phyloP scores from a whole-genome alignment of 2,329 filamentous ascomycete species.

The Aspergillus costaricaensis region DNA sequence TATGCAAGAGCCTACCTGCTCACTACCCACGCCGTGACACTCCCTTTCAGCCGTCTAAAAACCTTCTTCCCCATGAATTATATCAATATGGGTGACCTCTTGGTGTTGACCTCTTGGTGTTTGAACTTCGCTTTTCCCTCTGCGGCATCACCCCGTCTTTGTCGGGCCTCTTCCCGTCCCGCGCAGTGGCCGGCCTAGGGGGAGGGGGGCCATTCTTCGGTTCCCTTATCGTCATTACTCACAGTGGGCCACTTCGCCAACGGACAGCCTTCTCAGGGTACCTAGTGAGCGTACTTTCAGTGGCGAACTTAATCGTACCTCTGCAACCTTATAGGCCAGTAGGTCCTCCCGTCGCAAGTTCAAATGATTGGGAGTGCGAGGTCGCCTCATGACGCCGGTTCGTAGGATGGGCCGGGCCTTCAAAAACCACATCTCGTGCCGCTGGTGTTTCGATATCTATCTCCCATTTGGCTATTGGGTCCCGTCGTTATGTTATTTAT shows the following conservation, averaged over 20 bases:
- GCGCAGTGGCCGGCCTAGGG: conserved; percentile 37
- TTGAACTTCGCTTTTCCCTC: conserved; percentile 39
- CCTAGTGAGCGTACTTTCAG: conserved; percentile 35
- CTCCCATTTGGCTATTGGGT: not conserved
- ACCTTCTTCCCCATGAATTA: conserved; percentile 40
- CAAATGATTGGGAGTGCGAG: too few species aligned
- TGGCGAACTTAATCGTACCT: conserved; percentile 34
- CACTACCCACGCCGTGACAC: conserved; percentile 28
- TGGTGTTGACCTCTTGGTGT: conserved; percentile 41
- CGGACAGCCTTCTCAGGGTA: conserved; percentile 35
- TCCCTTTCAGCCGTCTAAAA: conserved; percentile 25
- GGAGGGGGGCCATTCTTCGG: conserved; percentile 36
- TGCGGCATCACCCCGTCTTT: conserved; percentile 35
- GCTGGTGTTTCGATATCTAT: conserved; percentile 48
- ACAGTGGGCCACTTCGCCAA: conserved; percentile 33
- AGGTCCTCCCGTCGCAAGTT: too few species aligned
- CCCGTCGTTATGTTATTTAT: not conserved
- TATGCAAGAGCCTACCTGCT: conserved; percentile 44
- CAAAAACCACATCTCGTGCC: conserved; percentile 41
- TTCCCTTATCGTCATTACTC: conserved; percentile 34
- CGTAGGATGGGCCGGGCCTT: conserved; percentile 35
- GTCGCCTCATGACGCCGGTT: too few species aligned
- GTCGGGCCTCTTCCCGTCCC: conserved; percentile 35
- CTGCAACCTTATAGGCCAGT: conserved; percentile 12
- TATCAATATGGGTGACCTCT: conserved; percentile 34